phyloP scores from a whole-genome alignment of 2,329 filamentous ascomycete genomes.

The Penicillium brevicompactum region DNA sequence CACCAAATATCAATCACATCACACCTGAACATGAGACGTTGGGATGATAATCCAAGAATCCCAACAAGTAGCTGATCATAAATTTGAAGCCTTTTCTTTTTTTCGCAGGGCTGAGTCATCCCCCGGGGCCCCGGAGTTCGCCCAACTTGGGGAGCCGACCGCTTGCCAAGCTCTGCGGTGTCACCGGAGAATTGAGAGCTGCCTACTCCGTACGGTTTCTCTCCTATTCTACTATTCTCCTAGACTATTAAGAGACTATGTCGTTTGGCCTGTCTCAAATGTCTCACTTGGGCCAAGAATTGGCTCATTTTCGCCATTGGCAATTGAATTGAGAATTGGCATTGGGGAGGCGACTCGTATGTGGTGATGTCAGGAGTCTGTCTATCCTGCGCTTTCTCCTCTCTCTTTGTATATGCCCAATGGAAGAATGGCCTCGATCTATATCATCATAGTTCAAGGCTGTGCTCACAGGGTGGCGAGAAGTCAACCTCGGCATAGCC shows the following conservation, averaged over 20 bases:
- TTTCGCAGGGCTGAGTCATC: neutral
- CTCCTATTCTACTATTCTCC: neutral
- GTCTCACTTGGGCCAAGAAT: neutral
- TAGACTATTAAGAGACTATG: neutral
- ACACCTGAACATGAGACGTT: conserved; percentile 13
- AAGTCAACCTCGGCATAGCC: conserved; percentile 1
- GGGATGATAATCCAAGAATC: conserved; percentile 5
- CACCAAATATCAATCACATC: too few species aligned
- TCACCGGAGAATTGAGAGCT: neutral
- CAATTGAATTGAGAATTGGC: too few species aligned
- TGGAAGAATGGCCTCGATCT: too few species aligned
- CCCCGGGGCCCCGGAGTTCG: neutral
- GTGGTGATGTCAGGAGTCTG: too few species aligned
- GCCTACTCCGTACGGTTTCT: neutral
- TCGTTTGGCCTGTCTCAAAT: neutral
- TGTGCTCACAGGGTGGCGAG: neutral
- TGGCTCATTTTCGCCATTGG: too few species aligned
- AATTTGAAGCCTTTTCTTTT: neutral
- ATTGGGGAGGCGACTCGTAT: too few species aligned
- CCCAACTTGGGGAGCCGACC: neutral
- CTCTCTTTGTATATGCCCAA: too few species aligned
- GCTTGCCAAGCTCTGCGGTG: neutral
- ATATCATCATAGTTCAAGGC: too few species aligned
- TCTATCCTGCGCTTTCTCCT: too few species aligned
- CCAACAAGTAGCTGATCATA: conserved; percentile 6